Percentiles rank a stretch among this genome's conserved stretches.
Evolutionary conservation across 2,329 filamentous ascomycete species (phyloP).

Genomic region (Fusarium scirpi): DNA sequence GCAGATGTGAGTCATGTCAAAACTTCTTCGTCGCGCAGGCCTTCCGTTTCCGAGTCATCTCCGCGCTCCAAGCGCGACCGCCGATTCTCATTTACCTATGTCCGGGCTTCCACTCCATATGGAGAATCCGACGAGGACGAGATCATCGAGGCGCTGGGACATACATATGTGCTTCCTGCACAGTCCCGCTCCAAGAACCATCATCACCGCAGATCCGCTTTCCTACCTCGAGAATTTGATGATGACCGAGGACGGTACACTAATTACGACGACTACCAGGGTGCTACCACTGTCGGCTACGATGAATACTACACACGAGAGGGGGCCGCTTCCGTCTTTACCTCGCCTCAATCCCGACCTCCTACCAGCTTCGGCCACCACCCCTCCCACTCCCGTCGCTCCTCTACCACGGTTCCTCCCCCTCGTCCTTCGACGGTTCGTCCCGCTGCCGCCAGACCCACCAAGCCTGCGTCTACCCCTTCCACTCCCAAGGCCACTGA

Average conservation of each 20-base stretch:
- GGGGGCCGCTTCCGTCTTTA: conserved; percentile 50
- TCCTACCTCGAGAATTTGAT: conserved; percentile 56
- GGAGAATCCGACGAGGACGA: conserved; percentile 76
- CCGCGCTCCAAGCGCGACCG: conserved; percentile 62
- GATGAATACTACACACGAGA: conserved; percentile 54
- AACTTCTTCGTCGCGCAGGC: conserved; percentile 61
- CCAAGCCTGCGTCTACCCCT: conserved; percentile 48
- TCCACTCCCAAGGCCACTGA: conserved; percentile 65
- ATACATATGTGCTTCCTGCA: conserved; percentile 65
- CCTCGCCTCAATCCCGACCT: conserved; percentile 57
- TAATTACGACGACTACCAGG: conserved; percentile 70
- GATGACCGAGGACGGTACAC: conserved; percentile 67
- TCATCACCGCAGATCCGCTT: conserved; percentile 51
- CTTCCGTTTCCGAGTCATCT: conserved; percentile 52
- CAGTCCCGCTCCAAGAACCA: conserved; percentile 57
- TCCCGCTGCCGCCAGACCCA: conserved; percentile 52
- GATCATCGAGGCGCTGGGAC: conserved; percentile 65
- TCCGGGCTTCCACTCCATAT: conserved; percentile 68
- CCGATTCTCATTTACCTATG: conserved; percentile 68
- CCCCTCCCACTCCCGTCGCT: conserved; percentile 60
- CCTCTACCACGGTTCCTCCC: conserved; percentile 63
- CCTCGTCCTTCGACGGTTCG: conserved; percentile 66
- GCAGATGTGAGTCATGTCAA: conserved; percentile 72
- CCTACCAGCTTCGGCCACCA: conserved; percentile 60
- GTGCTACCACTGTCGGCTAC: conserved; percentile 49